Conservation (phyloP, 2,329 filamentous ascomycete genomes). For the Fusarium buharicum region DNA sequence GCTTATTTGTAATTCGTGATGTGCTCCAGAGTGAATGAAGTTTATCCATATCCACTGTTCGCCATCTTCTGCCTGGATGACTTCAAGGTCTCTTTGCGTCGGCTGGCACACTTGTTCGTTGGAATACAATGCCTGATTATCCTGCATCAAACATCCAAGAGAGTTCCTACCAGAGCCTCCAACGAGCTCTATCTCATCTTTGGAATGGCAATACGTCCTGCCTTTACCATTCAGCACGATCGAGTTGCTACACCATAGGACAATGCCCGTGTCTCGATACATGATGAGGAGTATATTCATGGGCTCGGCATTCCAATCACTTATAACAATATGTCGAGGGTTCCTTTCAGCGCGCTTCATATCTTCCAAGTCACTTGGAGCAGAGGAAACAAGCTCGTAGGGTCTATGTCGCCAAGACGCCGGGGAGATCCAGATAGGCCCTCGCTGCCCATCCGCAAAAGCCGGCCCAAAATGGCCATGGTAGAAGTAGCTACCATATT, state of each 20-base stretch:
- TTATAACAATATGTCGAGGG: background rate
- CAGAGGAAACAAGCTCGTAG: background rate
- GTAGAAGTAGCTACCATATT: conserved; percentile 6
- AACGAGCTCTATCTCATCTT: conserved; percentile 7
- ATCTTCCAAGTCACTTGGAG: background rate
- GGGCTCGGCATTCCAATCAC: conserved; percentile 4
- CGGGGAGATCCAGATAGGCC: conserved; percentile 1
- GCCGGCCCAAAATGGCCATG: conserved; percentile 4
- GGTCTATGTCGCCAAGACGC: background rate
- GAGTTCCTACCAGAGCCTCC: background rate
- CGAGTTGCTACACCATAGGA: background rate
- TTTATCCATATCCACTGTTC: conserved; percentile 1
- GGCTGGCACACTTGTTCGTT: background rate
- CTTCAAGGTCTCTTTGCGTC: background rate
- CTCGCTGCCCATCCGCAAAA: background rate
- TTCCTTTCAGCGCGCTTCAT: background rate
- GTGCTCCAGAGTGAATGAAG: conserved; percentile 1
- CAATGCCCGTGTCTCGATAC: conserved; percentile 3
- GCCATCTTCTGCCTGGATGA: background rate
- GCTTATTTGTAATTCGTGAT: background rate
- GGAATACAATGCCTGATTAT: background rate
- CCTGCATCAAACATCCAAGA: background rate
- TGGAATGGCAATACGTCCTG: conserved; percentile 2
- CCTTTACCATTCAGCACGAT: conserved; percentile 2
- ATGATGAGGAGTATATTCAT: background rate